phyloP scores from a whole-genome alignment of 345 rosid genomes.

The Gossypium bickii region DNA sequence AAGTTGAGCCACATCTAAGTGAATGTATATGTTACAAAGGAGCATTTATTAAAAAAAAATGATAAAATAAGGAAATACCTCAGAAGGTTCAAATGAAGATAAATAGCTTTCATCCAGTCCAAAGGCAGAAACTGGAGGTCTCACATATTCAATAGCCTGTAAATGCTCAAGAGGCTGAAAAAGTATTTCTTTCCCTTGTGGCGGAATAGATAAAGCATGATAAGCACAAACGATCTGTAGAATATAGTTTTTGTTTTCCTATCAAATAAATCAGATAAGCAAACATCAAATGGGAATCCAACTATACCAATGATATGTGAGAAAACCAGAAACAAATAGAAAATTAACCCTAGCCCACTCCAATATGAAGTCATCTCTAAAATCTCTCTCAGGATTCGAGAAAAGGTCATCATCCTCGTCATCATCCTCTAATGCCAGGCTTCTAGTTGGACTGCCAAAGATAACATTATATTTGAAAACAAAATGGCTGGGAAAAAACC shows the following conservation, averaged over 20 bases:
- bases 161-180: conserved; percentile 91
- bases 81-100: conserved; percentile 48
- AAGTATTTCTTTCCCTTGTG: conserved; percentile 58
- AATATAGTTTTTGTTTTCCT: conserved; percentile 81
- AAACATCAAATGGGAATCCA: conserved; percentile 19
- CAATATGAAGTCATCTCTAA: conserved; percentile 63
- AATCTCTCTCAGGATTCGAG: conserved; percentile 35
- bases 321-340: conserved; percentile 18
- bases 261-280: conserved; percentile 25
- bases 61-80: conserved; percentile 41
- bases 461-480: conserved; percentile 32
- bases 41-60: neutral
- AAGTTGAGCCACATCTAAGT: conserved; percentile 21
- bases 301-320: conserved; percentile 7
- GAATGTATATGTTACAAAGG: conserved; percentile 3
- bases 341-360: conserved; percentile 92
- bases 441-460: conserved; percentile 94
- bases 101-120: conserved; percentile 42
- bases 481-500: neutral
- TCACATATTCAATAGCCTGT: conserved; percentile 67
- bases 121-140: conserved; percentile 60
- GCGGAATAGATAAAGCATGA: conserved; percentile 65
- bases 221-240: conserved; percentile 82
- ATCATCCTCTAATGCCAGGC: conserved; percentile 66
- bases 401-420: conserved; percentile 64